Evolutionary conservation across 192 early-diverging fungal genomes (phyloP).

Genomic region (Backusella tarrabulga): DNA sequence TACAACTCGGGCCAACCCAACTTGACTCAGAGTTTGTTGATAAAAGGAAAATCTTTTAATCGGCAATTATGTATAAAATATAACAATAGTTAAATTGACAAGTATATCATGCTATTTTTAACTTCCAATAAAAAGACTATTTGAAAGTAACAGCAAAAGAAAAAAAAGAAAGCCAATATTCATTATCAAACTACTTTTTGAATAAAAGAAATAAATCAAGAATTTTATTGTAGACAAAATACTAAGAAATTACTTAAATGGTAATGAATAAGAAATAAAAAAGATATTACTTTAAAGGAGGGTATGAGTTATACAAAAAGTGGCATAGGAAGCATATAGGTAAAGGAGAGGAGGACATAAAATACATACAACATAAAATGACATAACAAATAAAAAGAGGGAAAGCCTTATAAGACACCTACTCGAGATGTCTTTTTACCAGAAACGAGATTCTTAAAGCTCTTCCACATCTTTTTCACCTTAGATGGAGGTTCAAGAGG

Average conservation of each 20-base stretch:
- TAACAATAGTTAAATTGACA: background rate
- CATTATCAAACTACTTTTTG: background rate
- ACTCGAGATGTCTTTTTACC: constrained; percentile 28
- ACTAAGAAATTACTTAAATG: background rate
- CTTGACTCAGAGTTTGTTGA: background rate
- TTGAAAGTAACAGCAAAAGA: too few relatives aligned
- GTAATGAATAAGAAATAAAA: background rate
- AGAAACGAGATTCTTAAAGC: constrained; percentile 20
- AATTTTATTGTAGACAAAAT: background rate
- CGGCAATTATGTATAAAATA: background rate
- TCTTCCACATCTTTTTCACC: constrained; percentile 28
- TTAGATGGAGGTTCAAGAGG: background rate
- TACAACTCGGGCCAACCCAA: background rate
- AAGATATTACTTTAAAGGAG: constrained; percentile 5
- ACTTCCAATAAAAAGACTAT: background rate
- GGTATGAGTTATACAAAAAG: background rate
- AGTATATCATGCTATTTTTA: background rate
- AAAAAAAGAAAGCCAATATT: background rate
- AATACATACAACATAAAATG: background rate
- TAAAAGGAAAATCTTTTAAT: too few relatives aligned
- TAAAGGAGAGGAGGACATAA: background rate
- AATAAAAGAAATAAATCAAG: background rate
- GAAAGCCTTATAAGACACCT: constrained; percentile 11
- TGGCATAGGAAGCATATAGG: background rate
- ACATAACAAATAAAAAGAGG: background rate